Conservation (phyloP, 2,329 filamentous ascomycete species). For the Fusarium avenaceum region DNA sequence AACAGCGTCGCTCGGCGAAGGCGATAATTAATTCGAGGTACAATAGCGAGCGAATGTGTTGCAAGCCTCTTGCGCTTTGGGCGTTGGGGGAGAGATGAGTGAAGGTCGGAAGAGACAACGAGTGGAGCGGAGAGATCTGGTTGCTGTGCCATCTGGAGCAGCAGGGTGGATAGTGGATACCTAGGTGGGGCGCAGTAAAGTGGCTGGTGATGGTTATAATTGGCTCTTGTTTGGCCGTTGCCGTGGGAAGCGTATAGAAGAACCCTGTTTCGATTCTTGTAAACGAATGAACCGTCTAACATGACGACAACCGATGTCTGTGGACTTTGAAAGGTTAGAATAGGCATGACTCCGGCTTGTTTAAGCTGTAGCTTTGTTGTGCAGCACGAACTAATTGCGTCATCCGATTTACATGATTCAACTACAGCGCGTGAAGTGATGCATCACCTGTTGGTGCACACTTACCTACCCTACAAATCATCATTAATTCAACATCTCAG, state of each 20-base stretch:
- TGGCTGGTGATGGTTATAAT: constrained; percentile 27
- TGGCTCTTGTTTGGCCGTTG: constrained; percentile 33
- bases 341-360: neutral
- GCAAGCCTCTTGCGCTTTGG: constrained; percentile 37
- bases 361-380: neutral
- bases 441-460: neutral
- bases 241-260: constrained; percentile 23
- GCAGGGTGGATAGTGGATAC: constrained; percentile 4
- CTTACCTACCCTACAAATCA: neutral
- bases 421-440: too few relatives aligned
- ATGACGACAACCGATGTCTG: neutral
- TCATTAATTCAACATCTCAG: neutral
- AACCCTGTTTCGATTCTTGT: constrained; percentile 22
- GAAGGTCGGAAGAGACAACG: constrained; percentile 35
- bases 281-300: neutral
- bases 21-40: constrained; percentile 16
- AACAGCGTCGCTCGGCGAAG: constrained; percentile 12
- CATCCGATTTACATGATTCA: too few relatives aligned
- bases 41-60: constrained; percentile 41
- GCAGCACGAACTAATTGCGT: too few relatives aligned
- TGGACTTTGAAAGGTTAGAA: neutral
- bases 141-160: constrained; percentile 44
- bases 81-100: constrained; percentile 18
- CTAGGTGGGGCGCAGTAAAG: constrained; percentile 10
- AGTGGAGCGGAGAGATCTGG: constrained; percentile 38